Evolutionary conservation across 192 early-diverging fungal species (phyloP), one percentile per base, ranked within the genome.

Genomic region (Linnemannia zychae): DNA sequence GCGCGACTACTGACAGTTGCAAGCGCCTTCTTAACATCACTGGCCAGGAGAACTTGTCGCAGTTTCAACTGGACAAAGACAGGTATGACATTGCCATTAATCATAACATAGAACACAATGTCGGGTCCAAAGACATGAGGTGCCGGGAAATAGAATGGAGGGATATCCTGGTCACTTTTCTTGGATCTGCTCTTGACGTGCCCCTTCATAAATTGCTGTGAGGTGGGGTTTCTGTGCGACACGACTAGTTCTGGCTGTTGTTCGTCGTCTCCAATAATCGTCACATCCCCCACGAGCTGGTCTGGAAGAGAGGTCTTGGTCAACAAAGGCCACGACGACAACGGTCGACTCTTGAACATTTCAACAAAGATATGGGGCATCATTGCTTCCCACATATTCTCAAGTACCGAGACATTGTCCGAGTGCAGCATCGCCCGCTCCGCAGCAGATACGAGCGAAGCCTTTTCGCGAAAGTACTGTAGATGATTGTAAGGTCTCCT

Each of bases 121-220:
- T 78, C 77, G 20, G 76, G 76, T 38, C 76, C 76, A 28, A 68
- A 78, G 16, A 71, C 68, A 46, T 63, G 67, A 71, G 68, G 76
- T 13, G 67, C 47, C 34, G 76, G 76, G 48, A 78, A 78, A 34
- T 78, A 78, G 69, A 78, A 78, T 46, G 68, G 76, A 78, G 76
- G 76, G 33, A 78, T 31, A 53, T 46, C 49, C 37, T 60, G 46
- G 13, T 71, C 68, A 7, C 67, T 50, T 9, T 65, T 66, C 67
- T 53, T 71, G 28, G 68, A 71, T 13, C n/a, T 47, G 52, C 44
- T 38, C 34, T 78, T 18, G 46, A 78, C 67, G 52, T 78, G 76
- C 33, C 68, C 67, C 69, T 78, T 47, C 76, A 78, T 71, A 34
- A 78, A 78, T 3, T 18, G 22, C 46, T 60, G 68, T 60, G 68